phyloP scores from a whole-genome alignment of 768 basidiomycete species.

The Leucocoprinus sp. region DNA sequence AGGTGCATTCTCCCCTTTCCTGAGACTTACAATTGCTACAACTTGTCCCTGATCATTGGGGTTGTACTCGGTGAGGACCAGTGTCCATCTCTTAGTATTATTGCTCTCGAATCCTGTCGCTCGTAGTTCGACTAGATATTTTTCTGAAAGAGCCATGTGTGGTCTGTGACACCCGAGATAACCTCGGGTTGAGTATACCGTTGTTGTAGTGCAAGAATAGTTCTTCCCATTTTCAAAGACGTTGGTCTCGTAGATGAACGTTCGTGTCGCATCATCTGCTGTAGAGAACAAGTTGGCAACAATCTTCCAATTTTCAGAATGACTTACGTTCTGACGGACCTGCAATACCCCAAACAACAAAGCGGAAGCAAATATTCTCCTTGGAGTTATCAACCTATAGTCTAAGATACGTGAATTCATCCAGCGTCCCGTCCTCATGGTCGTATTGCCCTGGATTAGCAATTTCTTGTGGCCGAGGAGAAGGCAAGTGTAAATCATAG shows the following conservation, averaged over 20 bases:
- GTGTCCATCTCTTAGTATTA: background rate
- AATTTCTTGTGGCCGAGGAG: too few species aligned
- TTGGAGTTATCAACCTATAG: too few species aligned
- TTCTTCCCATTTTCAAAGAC: background rate
- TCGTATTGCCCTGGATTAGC: too few species aligned
- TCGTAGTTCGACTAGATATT: background rate
- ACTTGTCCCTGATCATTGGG: too few species aligned
- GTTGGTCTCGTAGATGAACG: background rate
- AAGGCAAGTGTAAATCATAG: too few species aligned
- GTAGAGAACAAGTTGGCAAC: too few species aligned
- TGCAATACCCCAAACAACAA: background rate
- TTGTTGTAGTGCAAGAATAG: background rate
- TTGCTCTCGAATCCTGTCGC: too few species aligned
- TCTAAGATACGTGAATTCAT: too few species aligned
- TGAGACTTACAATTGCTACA: too few species aligned
- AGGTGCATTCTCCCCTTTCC: too few species aligned
- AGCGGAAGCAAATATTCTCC: background rate
- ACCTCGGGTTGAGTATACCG: background rate
- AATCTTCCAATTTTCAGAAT: too few species aligned
- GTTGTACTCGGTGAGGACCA: background rate
- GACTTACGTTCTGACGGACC: background rate
- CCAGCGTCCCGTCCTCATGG: too few species aligned
- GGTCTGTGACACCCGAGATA: background rate
- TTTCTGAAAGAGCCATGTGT: background rate
- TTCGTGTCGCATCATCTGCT: background rate